Base-by-base conservation (phyloP, 495 filamentous ascomycete species). In the Penicillium turbatum region DNA sequence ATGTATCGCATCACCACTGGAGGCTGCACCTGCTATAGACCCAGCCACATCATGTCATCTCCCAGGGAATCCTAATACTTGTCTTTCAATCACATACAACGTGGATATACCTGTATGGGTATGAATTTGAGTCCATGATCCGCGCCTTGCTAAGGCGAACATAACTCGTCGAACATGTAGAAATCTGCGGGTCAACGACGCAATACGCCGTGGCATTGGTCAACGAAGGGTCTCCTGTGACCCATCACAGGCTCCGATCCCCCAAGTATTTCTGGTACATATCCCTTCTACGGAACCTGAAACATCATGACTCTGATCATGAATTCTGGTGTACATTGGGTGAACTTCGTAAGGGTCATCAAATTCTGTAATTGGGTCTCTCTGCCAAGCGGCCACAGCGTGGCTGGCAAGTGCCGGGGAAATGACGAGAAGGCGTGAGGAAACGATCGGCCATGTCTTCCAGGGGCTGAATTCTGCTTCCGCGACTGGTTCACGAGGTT, bases 161-260 rank as follows among this genome's bases (percentile, higher is more conserved):
- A 36, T 61, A 35, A 64, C 55, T 64, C 58, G 61, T 64, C 55
- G 19, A 56, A n/a, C 39, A 58, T 53, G 45, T 56, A 36, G n/a
- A 24, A 36, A 31, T 9, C 36, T 36, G 60, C 59, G 61, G 61
- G 61, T 58, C 61, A 42, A 47, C 48, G 39, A 54, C 47, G 61
- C 47, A 56, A 62, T 48, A 46, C 53, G 50, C 37, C 17, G 36
- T 38, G 31, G 56, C 41, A 62, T 64, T 61, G 59, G 61, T 36
- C 48, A 30, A 54, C 37, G n/a, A 24, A 17, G 21, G n/a, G 36
- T 17, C 47, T 44, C 46, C 26, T 32, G 37, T 35, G 61, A 56
- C 35, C 61, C 58, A 64, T 64, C 43, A 35, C 32, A 59, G 50
- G 8, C 52, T 35, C n/a, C 21, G 34, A 48, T 45, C 47, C 35